Conservation (phyloP, 306 rosid genomes). For the Betula pendula region DNA sequence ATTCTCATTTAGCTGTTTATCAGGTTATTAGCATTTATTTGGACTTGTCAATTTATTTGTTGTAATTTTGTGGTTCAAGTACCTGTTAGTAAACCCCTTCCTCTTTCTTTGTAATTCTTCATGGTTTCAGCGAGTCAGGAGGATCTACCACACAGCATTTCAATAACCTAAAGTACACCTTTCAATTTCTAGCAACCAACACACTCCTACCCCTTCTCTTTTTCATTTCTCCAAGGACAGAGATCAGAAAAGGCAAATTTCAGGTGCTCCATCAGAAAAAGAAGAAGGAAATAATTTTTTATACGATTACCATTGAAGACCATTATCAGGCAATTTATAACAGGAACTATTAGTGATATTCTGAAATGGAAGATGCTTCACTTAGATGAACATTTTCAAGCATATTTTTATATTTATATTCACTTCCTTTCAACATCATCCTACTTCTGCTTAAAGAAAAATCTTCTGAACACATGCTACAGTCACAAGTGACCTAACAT, state of each 20-base stretch:
- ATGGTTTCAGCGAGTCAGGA: background rate
- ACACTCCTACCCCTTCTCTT: background rate
- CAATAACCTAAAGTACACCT: background rate
- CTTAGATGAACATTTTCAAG: background rate
- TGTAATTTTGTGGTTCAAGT: background rate
- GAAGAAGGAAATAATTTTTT: background rate
- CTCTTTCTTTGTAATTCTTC: background rate
- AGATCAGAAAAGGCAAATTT: background rate
- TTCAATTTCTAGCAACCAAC: background rate
- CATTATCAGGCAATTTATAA: conserved; percentile 1
- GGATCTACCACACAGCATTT: background rate
- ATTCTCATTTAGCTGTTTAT: background rate
- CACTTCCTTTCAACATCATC: background rate
- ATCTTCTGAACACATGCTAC: conserved; percentile 11
- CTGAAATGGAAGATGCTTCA: background rate
- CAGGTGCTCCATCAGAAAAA: background rate
- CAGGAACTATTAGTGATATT: background rate
- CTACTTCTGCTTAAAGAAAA: background rate
- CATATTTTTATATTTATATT: background rate
- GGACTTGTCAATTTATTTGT: background rate
- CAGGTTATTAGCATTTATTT: background rate
- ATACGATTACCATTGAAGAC: background rate
- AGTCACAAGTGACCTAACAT: conserved; percentile 30
- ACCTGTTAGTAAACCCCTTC: background rate
- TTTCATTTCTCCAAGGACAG: background rate